These are phyloP conservation scores for Ogataea methanolica DNA, from an alignment of 805 yeast genomes.

Conservation along the genomic window DNA sequence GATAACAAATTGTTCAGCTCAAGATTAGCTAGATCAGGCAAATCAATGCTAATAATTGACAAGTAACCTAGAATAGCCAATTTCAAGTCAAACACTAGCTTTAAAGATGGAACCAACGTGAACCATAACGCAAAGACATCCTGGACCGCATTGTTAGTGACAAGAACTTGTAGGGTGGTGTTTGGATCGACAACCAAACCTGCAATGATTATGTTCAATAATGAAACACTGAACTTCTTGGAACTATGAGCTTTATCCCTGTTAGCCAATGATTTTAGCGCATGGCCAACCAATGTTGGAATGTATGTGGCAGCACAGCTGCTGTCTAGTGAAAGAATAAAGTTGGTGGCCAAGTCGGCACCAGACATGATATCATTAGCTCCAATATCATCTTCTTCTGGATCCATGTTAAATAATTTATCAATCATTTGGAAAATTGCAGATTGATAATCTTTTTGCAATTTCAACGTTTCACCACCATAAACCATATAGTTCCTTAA, in stretches of 20 bases:
- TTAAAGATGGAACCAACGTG: slow-evolving; percentile 45
- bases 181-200: slow-evolving; percentile 58
- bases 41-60: slow-evolving; percentile 35
- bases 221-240: slow-evolving; percentile 33
- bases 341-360: slow-evolving; percentile 60
- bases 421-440: slow-evolving; percentile 48
- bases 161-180: slow-evolving; percentile 46
- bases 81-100: slow-evolving; percentile 78
- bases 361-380: slow-evolving; percentile 53
- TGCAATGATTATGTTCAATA: slow-evolving; percentile 60
- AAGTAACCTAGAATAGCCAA: slow-evolving; percentile 66
- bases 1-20: slow-evolving; percentile 35
- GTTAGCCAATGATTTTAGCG: slow-evolving; percentile 35
- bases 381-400: slow-evolving; percentile 38
- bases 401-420: slow-evolving; percentile 31
- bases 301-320: slow-evolving; percentile 41
- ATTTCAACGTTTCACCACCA: slow-evolving; percentile 44
- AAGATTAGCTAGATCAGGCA: slow-evolving; percentile 14
- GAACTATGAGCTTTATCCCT: slow-evolving; percentile 29
- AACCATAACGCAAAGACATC: slow-evolving; percentile 67
- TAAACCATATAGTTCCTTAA: slow-evolving; percentile 68
- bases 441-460: slow-evolving; percentile 42
- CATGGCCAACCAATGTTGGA: slow-evolving; percentile 39
- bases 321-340: slow-evolving; percentile 52
- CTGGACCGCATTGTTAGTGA: slow-evolving; percentile 39